Conservation (phyloP, 148 eudicot genomes). For the Gaultheria prostrata region DNA sequence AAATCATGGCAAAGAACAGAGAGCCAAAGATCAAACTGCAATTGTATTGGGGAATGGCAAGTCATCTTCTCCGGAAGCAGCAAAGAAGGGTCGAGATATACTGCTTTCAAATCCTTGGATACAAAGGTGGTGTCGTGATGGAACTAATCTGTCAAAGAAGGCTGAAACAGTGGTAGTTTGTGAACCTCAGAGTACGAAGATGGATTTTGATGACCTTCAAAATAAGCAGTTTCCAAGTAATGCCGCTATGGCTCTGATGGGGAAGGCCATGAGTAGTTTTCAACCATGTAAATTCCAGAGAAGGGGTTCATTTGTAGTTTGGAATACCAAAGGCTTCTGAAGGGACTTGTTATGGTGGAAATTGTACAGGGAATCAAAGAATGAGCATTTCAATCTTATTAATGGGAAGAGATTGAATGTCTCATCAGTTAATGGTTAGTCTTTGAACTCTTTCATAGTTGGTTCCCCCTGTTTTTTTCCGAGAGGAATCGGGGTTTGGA, state of each 20-base stretch:
- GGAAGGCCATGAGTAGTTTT: constrained; percentile 67
- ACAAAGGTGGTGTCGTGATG: constrained; percentile 58
- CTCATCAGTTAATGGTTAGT: background rate
- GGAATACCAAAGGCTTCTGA: constrained; percentile 55
- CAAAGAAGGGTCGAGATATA: constrained; percentile 24
- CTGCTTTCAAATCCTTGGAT: constrained; percentile 66
- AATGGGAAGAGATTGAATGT: background rate
- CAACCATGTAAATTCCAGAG: constrained; percentile 51
- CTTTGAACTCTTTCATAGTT: background rate
- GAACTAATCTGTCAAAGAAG: constrained; percentile 28
- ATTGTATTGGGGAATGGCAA: constrained; percentile 16
- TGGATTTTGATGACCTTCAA: constrained; percentile 40
- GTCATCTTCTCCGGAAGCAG: constrained; percentile 20
- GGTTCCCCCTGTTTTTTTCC: background rate
- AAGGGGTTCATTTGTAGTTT: constrained; percentile 67
- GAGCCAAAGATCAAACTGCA: constrained; percentile 19
- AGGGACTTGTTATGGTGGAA: background rate
- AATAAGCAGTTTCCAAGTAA: constrained; percentile 78
- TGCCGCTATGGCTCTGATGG: constrained; percentile 85
- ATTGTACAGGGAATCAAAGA: background rate
- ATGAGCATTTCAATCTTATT: background rate
- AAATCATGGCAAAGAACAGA: constrained; percentile 28
- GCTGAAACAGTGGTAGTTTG: constrained; percentile 47
- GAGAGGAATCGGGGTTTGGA: background rate
- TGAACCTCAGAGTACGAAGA: constrained; percentile 55